Base-by-base conservation (phyloP, 1,284 basidiomycete species). In the Termitomyces sp. region DNA sequence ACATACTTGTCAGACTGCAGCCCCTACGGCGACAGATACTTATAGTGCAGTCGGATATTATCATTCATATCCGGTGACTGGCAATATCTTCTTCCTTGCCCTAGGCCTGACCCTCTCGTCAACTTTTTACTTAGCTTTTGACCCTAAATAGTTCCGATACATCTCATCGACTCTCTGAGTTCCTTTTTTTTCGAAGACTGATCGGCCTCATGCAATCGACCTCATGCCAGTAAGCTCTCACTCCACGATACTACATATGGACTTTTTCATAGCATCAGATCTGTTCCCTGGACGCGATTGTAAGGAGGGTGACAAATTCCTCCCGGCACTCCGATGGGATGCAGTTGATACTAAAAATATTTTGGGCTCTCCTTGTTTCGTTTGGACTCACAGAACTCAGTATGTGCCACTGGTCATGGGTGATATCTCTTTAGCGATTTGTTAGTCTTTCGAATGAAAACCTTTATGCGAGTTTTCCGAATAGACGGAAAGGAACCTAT, bases 71-170 rank as follows among this genome's bases (percentile, higher is more conserved):
- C 33, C 37, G 33, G 16, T 18, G 31, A 39, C 44, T 40, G 49
- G 46, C 19, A 34, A 19, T 40, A 38, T 54, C 38, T 30, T 33
- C 33, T 26, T 46, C 13, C 7, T 46, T 8, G 5, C 33, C 8
- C 18, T 54, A 28, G 26, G 19, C 3, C 33, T 49, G 31, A 26
- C n/a, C n/a, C n/a, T n/a, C 37, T 37, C 28, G 39, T 26, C 28
- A 43, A 21, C 16, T 54, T 42, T 49, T 42, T n/a, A n/a, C n/a
- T n/a, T 42, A 24, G 14, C 34, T 35, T 51, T 16, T 35, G 33
- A 50, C 31, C 37, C 43, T 33, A 3, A 30, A 30, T 30, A 33
- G 28, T 39, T 44, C 28, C 21, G 3, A 46, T 24, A 6, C 30
- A 37, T n/a, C 9, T n/a, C 38, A 21, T 6, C 38, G 5, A 40